phyloP scores from a whole-genome alignment of 2,329 filamentous ascomycete species.

The Penicillium rolfsii region DNA sequence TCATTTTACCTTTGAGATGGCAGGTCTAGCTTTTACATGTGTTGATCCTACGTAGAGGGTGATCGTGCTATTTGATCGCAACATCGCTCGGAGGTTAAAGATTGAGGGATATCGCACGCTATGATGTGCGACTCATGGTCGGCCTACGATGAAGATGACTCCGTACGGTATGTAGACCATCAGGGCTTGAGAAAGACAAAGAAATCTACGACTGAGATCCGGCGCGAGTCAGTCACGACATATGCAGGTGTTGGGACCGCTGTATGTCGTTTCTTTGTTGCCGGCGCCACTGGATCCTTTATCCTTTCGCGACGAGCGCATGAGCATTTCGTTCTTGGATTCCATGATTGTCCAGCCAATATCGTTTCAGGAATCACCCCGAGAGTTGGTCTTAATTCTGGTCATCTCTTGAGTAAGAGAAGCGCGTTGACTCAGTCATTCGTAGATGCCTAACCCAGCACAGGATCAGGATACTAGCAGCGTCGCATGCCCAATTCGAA shows the following conservation, averaged over 20 bases:
- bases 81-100: not conserved
- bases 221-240: no score
- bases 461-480: not conserved
- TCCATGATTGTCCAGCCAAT: not conserved
- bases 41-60: not conserved
- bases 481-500: constrained; percentile 5
- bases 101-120: not conserved
- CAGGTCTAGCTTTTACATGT: not conserved
- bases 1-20: not conserved
- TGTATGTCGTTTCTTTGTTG: not conserved
- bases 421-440: not conserved
- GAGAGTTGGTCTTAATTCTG: not conserved
- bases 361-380: not conserved
- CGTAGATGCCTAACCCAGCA: not conserved
- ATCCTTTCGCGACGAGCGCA: not conserved
- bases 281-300: not conserved
- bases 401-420: not conserved
- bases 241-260: not conserved
- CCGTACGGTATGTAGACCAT: not conserved
- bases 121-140: not conserved
- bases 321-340: not conserved
- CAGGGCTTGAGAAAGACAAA: not conserved
- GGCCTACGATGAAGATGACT: not conserved
- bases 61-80: not conserved
- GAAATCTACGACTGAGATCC: not conserved